Evolutionary conservation across 495 filamentous ascomycete genomes (phyloP).

Genomic region (Neurospora sp.): DNA sequence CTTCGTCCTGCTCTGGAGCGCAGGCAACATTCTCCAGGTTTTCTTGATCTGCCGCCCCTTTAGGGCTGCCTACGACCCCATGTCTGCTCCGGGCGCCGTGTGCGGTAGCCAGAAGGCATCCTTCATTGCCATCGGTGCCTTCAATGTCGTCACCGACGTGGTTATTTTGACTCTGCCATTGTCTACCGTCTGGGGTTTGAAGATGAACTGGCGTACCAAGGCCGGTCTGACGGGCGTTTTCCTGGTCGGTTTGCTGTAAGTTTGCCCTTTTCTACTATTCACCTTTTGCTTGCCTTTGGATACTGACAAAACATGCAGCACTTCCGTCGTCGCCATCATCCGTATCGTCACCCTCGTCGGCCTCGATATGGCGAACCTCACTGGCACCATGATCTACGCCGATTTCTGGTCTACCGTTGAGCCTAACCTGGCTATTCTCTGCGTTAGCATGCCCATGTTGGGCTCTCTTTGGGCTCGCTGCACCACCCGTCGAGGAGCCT

Average conservation of each 20-base stretch:
- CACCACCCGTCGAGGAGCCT: slow-evolving; percentile 3
- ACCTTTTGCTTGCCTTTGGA: neutral
- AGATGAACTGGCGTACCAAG: slow-evolving; percentile 13
- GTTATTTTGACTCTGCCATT: slow-evolving; percentile 18
- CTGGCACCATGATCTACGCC: slow-evolving; percentile 16
- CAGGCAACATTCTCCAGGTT: slow-evolving; percentile 15
- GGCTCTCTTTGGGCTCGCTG: slow-evolving; percentile 10
- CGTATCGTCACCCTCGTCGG: slow-evolving; percentile 16
- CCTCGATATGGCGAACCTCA: slow-evolving; percentile 14
- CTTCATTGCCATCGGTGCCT: slow-evolving; percentile 16
- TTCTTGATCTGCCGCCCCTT: slow-evolving; percentile 18
- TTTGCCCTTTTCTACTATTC: neutral
- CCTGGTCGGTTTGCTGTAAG: slow-evolving; percentile 17
- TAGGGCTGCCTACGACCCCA: slow-evolving; percentile 6
- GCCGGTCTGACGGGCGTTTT: slow-evolving; percentile 19
- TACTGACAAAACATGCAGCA: neutral
- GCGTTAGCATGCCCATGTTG: slow-evolving; percentile 23
- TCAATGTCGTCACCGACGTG: slow-evolving; percentile 21
- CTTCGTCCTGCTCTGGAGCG: slow-evolving; percentile 10
- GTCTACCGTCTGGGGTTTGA: slow-evolving; percentile 12
- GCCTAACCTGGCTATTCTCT: slow-evolving; percentile 21
- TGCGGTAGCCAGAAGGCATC: slow-evolving; percentile 12
- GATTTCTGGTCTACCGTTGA: slow-evolving; percentile 26
- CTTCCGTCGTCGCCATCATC: slow-evolving; percentile 16
- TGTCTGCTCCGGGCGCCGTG: slow-evolving; percentile 1